Percentiles rank a stretch among this genome's conserved stretches.
phyloP scores from a whole-genome alignment of 176 grass and related monocot species.

The Echinochloa phyllopogon region DNA sequence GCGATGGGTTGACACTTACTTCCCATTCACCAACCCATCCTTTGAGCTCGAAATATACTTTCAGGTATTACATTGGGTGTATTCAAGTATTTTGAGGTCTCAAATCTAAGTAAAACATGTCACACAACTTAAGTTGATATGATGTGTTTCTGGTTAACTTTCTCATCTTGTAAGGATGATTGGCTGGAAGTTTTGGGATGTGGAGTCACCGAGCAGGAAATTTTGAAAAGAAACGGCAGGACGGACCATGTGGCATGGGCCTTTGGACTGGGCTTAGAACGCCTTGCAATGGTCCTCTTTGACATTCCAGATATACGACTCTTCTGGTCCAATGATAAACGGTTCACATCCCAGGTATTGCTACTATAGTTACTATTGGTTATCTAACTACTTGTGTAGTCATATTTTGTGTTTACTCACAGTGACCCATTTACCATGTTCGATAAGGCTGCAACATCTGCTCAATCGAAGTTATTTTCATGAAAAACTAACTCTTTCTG shows the following conservation, averaged over 20 bases:
- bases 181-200: slow-evolving; percentile 99
- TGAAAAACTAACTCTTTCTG: slow-evolving; percentile 6
- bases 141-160: slow-evolving; percentile 29
- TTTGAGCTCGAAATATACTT: slow-evolving; percentile 99
- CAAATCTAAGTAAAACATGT: slow-evolving; percentile 21
- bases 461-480: slow-evolving; percentile 4
- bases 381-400: neutral
- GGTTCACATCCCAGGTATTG: slow-evolving; percentile 91
- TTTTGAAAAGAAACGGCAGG: slow-evolving; percentile 82
- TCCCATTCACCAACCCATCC: slow-evolving; percentile 96
- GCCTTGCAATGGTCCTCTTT: slow-evolving; percentile 90
- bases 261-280: slow-evolving; percentile 91
- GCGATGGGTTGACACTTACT: slow-evolving; percentile 99
- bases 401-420: neutral
- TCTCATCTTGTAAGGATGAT: slow-evolving; percentile 61
- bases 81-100: neutral
- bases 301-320: slow-evolving; percentile 85
- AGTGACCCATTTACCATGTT: neutral
- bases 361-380: slow-evolving; percentile 12
- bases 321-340: slow-evolving; percentile 90
- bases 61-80: slow-evolving; percentile 60
- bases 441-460: neutral
- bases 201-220: slow-evolving; percentile 93
- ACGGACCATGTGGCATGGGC: slow-evolving; percentile 88
- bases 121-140: slow-evolving; percentile 14